Evolutionary conservation across 106 monocot species (phyloP), one percentile per base, ranked within the genome.

Genomic region (Amphibolis antarctica): DNA sequence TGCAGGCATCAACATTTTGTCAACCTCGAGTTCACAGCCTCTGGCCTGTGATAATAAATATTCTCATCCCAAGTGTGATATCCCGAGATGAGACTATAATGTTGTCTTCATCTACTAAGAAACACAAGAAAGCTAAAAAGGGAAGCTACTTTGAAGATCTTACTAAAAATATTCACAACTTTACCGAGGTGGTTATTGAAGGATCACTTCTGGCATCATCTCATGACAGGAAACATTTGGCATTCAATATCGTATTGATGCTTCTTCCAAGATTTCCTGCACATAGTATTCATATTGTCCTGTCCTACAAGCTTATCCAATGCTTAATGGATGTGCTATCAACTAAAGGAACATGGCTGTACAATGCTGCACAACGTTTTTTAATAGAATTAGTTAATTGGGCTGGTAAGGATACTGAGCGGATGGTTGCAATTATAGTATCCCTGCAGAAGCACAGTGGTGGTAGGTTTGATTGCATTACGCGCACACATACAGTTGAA

Each of bases 171-270:
- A 51, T 98, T 14, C 67, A 57, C 44, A 67, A 44, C 75, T 98
- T 98, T 55, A 77, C 65, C 55, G 91, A 90, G 62, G 77, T 91
- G 67, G 83, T 86, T 20, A 82, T 98, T 66, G 96, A 98, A 75
- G 78, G 73, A 69, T 77, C 80, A 44, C 74, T 98, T 67, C 82
- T 98, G 56, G 60, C 69, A 24, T 98, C 96, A 36, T 98, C 96
- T 76, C 90, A 98, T 79, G 96, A 98, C 27, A 73, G 96, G 72
- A 98, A 98, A 60, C 86, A 82, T 71, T 70, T 98, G 78, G 87
- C 85, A 44, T 64, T 98, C 30, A 74, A 80, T 70, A 44, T 91
- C 67, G 42, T 98, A 47, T 72, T 85, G 18, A 78, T 85, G 10
- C 75, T 90, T 9, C 76, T 98, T 45, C 90, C 96, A 57, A 82